A percentile compares a stretch with the other conserved stretches of the same genome.
Evolutionary conservation across 2,329 filamentous ascomycete genomes (phyloP).

Genomic region (Epichloe bromicola): DNA sequence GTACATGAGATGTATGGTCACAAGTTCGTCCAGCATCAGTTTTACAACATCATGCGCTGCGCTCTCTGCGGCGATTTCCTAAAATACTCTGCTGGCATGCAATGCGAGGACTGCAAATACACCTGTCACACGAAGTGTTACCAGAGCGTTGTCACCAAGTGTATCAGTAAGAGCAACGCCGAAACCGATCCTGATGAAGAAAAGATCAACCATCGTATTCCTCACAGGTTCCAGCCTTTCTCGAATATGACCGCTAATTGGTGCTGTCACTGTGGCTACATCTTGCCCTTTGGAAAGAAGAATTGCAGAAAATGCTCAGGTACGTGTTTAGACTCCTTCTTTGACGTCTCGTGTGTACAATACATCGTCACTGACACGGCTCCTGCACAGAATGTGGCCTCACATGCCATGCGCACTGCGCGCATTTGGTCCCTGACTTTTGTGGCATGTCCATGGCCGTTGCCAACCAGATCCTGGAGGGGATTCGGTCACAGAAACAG

Average conservation of each 20-base stretch:
- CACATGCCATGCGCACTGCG: slow-evolving; percentile 81
- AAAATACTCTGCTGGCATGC: slow-evolving; percentile 97
- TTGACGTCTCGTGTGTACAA: not conserved
- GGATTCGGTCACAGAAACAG: slow-evolving; percentile 68
- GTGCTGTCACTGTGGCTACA: slow-evolving; percentile 98
- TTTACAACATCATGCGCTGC: slow-evolving; percentile 99
- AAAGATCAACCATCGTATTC: slow-evolving; percentile 98
- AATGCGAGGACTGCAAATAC: slow-evolving; percentile 99
- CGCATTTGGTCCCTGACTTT: slow-evolving; percentile 94
- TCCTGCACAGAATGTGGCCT: slow-evolving; percentile 62
- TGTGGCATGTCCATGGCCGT: slow-evolving; percentile 99
- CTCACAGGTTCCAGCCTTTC: slow-evolving; percentile 92
- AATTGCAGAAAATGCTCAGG: slow-evolving; percentile 86
- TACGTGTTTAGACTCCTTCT: slow-evolving; percentile 25
- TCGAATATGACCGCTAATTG: slow-evolving; percentile 97
- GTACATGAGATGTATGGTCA: slow-evolving; percentile 98
- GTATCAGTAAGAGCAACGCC: slow-evolving; percentile 98
- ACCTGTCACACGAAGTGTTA: slow-evolving; percentile 99
- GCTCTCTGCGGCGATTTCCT: slow-evolving; percentile 95
- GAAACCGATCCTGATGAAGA: slow-evolving; percentile 97
- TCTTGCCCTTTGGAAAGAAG: slow-evolving; percentile 87
- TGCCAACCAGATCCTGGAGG: slow-evolving; percentile 84
- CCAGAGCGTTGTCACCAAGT: slow-evolving; percentile 92
- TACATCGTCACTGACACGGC: slow-evolving; percentile 1
- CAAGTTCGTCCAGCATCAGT: slow-evolving; percentile 97